Evolutionary conservation across 805 yeast genomes (phyloP).

Genomic region (Myxozyma kluyveri): DNA sequence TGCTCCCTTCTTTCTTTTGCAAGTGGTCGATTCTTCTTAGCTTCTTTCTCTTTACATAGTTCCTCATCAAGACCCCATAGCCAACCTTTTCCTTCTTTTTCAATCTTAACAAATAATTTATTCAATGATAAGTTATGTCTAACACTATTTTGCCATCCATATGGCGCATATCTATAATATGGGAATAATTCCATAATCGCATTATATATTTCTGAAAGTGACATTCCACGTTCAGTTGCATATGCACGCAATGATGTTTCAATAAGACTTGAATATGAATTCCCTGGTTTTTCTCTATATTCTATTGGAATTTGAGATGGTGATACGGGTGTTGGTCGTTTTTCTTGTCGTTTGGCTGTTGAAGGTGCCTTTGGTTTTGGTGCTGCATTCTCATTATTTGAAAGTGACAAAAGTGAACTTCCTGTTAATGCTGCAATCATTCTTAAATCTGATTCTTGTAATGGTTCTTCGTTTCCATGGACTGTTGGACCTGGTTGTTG

Average conservation of each 20-base stretch:
- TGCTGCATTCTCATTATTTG: not conserved
- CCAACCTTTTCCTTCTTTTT: slow-evolving; percentile 92
- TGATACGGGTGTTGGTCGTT: slow-evolving; percentile 24
- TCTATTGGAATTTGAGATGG: slow-evolving; percentile 75
- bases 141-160: slow-evolving; percentile 96
- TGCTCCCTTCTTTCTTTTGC: slow-evolving; percentile 61
- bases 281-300: slow-evolving; percentile 77
- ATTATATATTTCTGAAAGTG: slow-evolving; percentile 78
- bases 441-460: slow-evolving; percentile 7
- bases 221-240: slow-evolving; percentile 69
- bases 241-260: slow-evolving; percentile 71
- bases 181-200: slow-evolving; percentile 87
- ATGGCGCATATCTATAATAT: slow-evolving; percentile 87
- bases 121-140: slow-evolving; percentile 85
- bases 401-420: not conserved
- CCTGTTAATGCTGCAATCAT: slow-evolving; percentile 15
- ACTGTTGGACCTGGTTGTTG: not conserved
- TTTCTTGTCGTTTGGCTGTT: slow-evolving; percentile 13
- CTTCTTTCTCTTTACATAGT: slow-evolving; percentile 78
- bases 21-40: slow-evolving; percentile 52
- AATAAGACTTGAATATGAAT: slow-evolving; percentile 76
- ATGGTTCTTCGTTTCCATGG: not conserved
- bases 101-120: slow-evolving; percentile 76
- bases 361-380: not conserved
- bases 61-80: slow-evolving; percentile 89